Conservation (phyloP, 176 grass and related monocot genomes). For the Cenchrus fungigraminus region DNA sequence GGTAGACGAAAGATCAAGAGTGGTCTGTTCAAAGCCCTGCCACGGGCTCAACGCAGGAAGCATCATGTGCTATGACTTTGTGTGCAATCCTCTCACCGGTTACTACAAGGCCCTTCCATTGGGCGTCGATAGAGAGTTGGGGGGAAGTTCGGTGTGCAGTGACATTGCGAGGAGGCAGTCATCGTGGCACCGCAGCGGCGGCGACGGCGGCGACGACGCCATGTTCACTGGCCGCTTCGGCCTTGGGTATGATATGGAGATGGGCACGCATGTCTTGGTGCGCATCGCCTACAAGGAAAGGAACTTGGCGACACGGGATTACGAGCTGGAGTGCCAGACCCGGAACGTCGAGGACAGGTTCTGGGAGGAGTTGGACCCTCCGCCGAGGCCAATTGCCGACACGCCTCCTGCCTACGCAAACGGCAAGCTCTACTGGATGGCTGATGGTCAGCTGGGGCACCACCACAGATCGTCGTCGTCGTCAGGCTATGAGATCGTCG, state of each 20-base stretch:
- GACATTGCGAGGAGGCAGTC: background rate
- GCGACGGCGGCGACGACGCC: no score
- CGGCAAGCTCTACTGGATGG: constrained; percentile 33
- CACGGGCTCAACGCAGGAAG: constrained; percentile 14
- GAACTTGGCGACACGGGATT: background rate
- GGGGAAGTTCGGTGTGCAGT: background rate
- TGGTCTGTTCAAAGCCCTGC: constrained; percentile 31
- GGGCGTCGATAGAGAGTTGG: background rate
- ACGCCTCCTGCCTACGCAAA: background rate
- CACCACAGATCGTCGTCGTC: background rate
- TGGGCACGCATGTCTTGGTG: background rate
- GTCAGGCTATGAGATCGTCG: background rate
- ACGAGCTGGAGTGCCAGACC: background rate
- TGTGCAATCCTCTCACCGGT: constrained; percentile 19
- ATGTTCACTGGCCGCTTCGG: constrained; percentile 19
- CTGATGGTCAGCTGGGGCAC: background rate
- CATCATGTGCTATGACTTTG: background rate
- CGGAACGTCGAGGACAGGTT: background rate
- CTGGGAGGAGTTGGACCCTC: background rate
- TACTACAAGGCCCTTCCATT: constrained; percentile 11
- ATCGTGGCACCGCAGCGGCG: no score
- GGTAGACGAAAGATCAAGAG: background rate
- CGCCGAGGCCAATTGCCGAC: background rate
- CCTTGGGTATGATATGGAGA: background rate
- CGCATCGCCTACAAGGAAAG: background rate